phyloP scores from a whole-genome alignment of 192 early-diverging fungal species.

The Linnemannia exigua region DNA sequence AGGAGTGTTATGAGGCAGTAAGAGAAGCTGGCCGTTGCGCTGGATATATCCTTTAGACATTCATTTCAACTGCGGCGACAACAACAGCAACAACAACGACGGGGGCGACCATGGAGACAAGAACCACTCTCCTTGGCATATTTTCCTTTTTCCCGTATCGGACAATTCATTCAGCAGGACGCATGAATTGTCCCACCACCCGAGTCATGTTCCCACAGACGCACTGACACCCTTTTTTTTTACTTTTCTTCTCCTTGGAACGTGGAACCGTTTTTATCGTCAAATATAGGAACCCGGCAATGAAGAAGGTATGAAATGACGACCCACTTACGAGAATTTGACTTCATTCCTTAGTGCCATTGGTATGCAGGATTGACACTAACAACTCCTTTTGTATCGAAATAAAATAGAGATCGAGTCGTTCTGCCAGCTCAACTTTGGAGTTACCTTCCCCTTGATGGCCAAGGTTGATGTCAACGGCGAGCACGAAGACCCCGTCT shows the following conservation, averaged over 20 bases:
- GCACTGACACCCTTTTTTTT: background rate
- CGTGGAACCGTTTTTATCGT: background rate
- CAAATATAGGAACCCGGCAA: slow-evolving; percentile 61
- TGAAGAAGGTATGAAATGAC: slow-evolving; percentile 53
- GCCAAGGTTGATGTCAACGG: slow-evolving; percentile 91
- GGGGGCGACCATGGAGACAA: background rate
- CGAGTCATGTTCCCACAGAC: background rate
- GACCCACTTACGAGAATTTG: no score
- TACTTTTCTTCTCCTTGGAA: background rate
- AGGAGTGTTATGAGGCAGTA: no score
- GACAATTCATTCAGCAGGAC: background rate
- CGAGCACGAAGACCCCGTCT: slow-evolving; percentile 74
- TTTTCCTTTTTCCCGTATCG: background rate
- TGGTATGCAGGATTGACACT: background rate
- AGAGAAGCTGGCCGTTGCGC: no score
- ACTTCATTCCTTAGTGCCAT: background rate
- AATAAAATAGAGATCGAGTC: slow-evolving; percentile 59
- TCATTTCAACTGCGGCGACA: no score
- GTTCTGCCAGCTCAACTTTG: slow-evolving; percentile 79
- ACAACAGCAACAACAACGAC: background rate
- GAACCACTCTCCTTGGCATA: background rate
- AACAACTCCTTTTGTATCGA: background rate
- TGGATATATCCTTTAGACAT: no score
- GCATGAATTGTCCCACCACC: background rate
- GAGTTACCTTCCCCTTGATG: slow-evolving; percentile 90